Percentiles rank a stretch among this genome's conserved stretches.
phyloP scores from a whole-genome alignment of 2,329 filamentous ascomycete genomes.

The Paraconiothyrium sp. region DNA sequence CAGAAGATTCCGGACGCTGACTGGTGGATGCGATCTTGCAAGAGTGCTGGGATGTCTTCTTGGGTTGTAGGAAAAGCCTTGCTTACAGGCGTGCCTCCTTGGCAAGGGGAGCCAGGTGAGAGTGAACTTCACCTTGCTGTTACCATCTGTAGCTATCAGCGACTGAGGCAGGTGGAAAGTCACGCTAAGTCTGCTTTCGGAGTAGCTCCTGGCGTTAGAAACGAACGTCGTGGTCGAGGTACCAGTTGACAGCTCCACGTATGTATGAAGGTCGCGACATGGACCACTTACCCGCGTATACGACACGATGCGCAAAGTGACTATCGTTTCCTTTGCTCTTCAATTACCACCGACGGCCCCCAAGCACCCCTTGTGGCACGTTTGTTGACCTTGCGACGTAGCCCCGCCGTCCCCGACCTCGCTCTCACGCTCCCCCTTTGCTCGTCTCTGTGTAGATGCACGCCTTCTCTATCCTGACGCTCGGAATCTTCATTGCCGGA shows the following conservation, averaged over 20 bases:
- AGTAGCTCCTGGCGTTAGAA: background rate
- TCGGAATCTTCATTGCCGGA: constrained; percentile 98
- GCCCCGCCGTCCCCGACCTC: background rate
- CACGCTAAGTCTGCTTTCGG: background rate
- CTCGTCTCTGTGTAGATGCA: constrained; percentile 74
- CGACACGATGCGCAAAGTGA: constrained; percentile 10
- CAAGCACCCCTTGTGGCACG: background rate
- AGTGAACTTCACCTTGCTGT: background rate
- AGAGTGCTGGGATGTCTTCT: background rate
- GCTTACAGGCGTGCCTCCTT: background rate
- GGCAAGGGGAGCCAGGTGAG: background rate
- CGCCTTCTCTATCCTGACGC: constrained; percentile 94
- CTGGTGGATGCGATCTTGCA: constrained; percentile 18
- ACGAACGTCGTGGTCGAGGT: background rate
- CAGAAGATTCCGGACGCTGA: constrained; percentile 14
- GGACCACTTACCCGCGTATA: background rate
- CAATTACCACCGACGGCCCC: background rate
- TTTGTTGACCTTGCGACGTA: background rate
- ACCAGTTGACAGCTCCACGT: background rate
- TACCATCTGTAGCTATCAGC: background rate
- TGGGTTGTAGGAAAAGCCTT: background rate
- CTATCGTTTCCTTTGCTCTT: background rate
- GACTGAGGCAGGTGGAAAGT: background rate
- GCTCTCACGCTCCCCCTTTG: background rate
- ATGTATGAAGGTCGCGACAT: background rate